phyloP scores from a whole-genome alignment of 441 rosid species.

The Eutrema salsugineum region DNA sequence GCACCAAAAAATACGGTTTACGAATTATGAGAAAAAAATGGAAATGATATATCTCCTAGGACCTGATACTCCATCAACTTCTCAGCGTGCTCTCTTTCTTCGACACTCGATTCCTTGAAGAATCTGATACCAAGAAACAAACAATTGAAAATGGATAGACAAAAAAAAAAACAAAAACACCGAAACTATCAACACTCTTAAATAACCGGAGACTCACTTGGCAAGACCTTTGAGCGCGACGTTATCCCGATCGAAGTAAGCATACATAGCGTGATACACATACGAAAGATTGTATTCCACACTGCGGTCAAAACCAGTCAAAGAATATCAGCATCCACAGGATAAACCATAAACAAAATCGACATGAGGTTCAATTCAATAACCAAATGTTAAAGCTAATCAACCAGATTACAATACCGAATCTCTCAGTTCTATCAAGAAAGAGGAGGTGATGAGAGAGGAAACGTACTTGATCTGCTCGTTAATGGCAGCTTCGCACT shows the following conservation, averaged over 20 bases:
- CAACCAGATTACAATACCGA: neutral
- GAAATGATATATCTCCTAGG: neutral
- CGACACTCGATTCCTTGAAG: conserved; percentile 62
- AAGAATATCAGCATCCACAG: neutral
- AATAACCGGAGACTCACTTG: conserved; percentile 35
- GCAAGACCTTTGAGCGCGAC: conserved; percentile 66
- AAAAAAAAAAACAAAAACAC: neutral
- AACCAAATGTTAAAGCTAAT: conserved; percentile 11
- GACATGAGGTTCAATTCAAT: neutral
- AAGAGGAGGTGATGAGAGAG: neutral
- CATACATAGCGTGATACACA: conserved; percentile 63
- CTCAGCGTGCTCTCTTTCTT: conserved; percentile 75
- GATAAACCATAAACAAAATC: neutral
- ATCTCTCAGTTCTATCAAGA: neutral
- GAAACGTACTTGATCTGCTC: conserved; percentile 50
- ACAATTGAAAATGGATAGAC: neutral
- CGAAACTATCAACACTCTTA: neutral
- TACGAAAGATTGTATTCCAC: conserved; percentile 71
- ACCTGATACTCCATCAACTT: conserved; percentile 71
- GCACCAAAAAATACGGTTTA: neutral
- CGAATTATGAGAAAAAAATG: neutral
- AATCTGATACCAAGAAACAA: conserved; percentile 34
- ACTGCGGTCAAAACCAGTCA: conserved; percentile 27
- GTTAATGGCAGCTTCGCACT: conserved; percentile 48
- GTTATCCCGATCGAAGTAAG: conserved; percentile 68